Evolutionary conservation across 306 rosid species (phyloP).

Genomic region (Cajanus cajan): DNA sequence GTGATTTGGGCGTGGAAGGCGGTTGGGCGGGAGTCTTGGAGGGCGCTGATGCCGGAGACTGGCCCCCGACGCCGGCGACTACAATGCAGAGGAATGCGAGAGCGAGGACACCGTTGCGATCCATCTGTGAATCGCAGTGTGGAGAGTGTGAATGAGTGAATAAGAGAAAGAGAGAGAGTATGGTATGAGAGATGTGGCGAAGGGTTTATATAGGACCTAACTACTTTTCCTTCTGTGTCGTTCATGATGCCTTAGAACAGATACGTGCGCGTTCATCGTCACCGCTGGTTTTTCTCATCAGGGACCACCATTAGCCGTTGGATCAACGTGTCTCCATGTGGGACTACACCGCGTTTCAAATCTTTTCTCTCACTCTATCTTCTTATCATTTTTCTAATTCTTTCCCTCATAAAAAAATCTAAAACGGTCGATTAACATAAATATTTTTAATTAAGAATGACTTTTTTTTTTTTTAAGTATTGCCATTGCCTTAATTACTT

Average conservation of each 20-base stretch:
- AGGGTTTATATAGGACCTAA: conserved; percentile 37
- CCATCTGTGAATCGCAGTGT: conserved; percentile 40
- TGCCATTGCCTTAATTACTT: background rate
- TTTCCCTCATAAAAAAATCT: too few species aligned
- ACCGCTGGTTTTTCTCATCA: conserved; percentile 15
- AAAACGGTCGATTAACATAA: background rate
- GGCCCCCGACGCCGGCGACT: conserved; percentile 76
- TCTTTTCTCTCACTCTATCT: too few species aligned
- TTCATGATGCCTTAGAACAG: conserved; percentile 20
- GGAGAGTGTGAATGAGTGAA: background rate
- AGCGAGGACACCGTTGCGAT: conserved; percentile 43
- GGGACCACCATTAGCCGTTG: conserved; percentile 64
- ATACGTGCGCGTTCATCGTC: conserved; percentile 33
- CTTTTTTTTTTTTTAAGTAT: background rate
- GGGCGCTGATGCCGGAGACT: conserved; percentile 70
- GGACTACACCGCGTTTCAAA: background rate
- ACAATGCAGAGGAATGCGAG: conserved; percentile 74
- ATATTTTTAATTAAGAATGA: background rate
- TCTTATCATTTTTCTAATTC: too few species aligned
- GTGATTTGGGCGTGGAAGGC: conserved; percentile 49
- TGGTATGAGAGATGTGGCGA: background rate
- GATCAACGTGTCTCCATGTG: conserved; percentile 22
- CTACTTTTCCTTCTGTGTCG: background rate
- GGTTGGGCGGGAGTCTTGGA: conserved; percentile 42
- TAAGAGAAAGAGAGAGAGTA: background rate